Evolutionary conservation across 2,329 filamentous ascomycete genomes (phyloP).

Genomic region (Colletotrichum sansevieriae): DNA sequence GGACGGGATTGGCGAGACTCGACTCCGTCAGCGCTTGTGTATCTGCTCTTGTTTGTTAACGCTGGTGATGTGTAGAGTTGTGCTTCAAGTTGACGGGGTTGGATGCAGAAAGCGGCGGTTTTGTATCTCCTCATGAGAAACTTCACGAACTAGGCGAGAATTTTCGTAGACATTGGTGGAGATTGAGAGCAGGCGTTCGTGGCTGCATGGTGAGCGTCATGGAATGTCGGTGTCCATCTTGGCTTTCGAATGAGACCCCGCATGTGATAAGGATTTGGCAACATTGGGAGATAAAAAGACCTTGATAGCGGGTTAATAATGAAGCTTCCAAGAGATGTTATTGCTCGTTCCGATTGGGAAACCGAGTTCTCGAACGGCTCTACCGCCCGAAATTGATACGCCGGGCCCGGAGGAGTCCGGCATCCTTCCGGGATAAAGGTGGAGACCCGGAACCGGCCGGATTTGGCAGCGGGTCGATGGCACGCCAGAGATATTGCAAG

Average conservation of each 20-base stretch:
- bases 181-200: conserved; percentile 3
- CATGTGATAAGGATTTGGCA: conserved; percentile 7
- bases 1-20: conserved; percentile 22
- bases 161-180: neutral
- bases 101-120: neutral
- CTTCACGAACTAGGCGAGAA: neutral
- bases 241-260: neutral
- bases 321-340: neutral
- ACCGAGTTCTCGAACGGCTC: too few species aligned
- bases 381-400: too few species aligned
- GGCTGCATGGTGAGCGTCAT: conserved; percentile 6
- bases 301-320: too few species aligned
- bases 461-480: neutral
- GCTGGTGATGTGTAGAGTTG: neutral
- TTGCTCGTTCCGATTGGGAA: neutral
- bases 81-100: neutral
- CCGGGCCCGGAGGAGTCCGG: neutral
- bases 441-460: neutral
- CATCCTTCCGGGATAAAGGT: neutral
- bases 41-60: neutral
- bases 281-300: neutral
- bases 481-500: neutral
- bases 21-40: conserved; percentile 12
- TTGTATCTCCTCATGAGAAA: neutral
- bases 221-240: conserved; percentile 7